Evolutionary conservation across 2,329 filamentous ascomycete species (phyloP), one percentile per base, ranked within the genome.

Genomic region (Neoscytalidium dimidiatum): DNA sequence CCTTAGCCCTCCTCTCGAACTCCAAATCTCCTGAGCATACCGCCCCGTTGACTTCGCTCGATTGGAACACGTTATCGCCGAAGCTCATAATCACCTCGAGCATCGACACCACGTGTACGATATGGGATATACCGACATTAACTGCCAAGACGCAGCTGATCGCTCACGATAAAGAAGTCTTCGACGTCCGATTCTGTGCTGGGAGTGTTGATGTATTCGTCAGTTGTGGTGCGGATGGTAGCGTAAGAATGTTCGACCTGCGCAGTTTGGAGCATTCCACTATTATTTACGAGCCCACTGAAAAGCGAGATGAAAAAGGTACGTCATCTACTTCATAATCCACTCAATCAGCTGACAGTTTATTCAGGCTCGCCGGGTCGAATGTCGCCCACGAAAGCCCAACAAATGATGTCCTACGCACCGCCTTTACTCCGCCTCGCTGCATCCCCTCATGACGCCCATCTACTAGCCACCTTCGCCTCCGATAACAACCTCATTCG

Each of bases 191-290:
- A 21, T 99, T 99, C 80, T 99, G 95, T 80, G 95, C 95, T 56
- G 95, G 96, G 71, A 97, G 93, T 71, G 92, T 97, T n/a, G 95
- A 99, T 73, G 94, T 98, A 1, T 99, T 99, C 77, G 95, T 98
- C 33, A 97, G 92, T 77, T 99, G 95, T 77, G 95, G 95, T 60
- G 94, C 96, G 64, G 95, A 99, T 75, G 95, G 95, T 43, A 98
- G 94, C 77, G 95, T 99, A 28, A 88, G 95, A 71, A 99, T 99
- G 95, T 99, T 99, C 79, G 95, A 99, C 78, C 83, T 99, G 67
- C 88, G 95, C 74, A 98, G 94, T 77, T 81, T 99, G 62, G 95
- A 99, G 76, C 95, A 99, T 77, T 97, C 94, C 69, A 99, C 95
- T 58, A 99, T 99, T 76, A 99, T 99, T 69, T 99, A 99, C 77